Conservation (phyloP, 1,284 basidiomycete species). For the Papiliotrema laurentii region DNA sequence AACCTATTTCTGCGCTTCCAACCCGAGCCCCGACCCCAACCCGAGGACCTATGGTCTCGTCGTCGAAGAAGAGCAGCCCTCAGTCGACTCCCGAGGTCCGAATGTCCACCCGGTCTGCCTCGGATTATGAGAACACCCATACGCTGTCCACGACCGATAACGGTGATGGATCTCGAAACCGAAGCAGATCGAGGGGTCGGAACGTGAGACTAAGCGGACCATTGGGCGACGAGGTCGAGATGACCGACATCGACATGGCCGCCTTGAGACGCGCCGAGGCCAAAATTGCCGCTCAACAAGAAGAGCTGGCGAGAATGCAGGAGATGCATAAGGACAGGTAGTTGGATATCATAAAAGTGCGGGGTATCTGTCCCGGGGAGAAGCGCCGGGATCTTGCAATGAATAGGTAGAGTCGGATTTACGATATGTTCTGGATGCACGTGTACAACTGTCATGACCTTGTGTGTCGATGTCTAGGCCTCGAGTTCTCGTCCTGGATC, state of each 20-base stretch:
- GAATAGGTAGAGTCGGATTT: too few species aligned
- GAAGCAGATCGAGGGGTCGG: conserved; percentile 2
- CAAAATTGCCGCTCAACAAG: conserved; percentile 6
- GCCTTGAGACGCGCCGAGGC: conserved; percentile 6
- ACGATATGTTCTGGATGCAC: background rate
- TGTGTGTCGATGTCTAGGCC: background rate
- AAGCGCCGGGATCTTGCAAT: too few species aligned
- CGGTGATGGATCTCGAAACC: background rate
- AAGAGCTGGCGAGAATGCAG: background rate
- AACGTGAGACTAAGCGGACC: background rate
- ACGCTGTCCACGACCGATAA: background rate
- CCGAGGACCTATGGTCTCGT: background rate
- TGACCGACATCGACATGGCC: conserved; percentile 1
- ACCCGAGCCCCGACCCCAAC: background rate
- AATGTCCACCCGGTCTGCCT: background rate
- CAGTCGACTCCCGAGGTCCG: background rate
- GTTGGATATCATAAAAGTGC: background rate
- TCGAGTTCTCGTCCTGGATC: background rate
- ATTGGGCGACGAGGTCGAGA: background rate
- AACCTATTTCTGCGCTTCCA: background rate
- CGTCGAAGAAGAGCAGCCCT: background rate
- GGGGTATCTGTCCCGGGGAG: background rate
- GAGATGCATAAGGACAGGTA: background rate
- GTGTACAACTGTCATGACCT: background rate
- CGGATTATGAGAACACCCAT: background rate